Evolutionary conservation across 1,284 basidiomycete species (phyloP), one percentile per base, ranked within the genome.

Genomic region (Microbotryum scabiosae): DNA sequence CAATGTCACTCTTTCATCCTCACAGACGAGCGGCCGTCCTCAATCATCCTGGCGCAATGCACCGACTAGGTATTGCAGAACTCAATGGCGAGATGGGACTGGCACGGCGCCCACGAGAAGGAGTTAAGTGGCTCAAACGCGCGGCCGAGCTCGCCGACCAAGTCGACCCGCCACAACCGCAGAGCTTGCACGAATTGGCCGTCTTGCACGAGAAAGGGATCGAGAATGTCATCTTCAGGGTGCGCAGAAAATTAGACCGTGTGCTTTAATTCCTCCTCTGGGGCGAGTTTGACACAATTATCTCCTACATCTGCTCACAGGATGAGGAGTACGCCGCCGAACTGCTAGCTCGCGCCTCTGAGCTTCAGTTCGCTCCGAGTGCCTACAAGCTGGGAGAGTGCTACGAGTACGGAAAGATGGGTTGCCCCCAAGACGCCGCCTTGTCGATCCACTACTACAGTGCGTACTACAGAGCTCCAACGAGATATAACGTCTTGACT

Each of bases 341-440:
- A 76, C 81, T 98, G 16, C 79, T 98, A 46, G 94, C 96, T 1
- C 89, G 96, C 74, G 94, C 92, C 23, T 85, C 89, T 1, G 94
- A 98, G 76, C 81, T 98, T 53, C 92, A 92, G 14, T 97, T 97
- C 76, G 91, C 94, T 8, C 91, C 94, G 3, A 91, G 88, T 71
- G 94, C 94, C 50, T 92, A 94, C 78, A 86, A 92, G 70, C 79
- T 98, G 60, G 94, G 94, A 50, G 94, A 98, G 77, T 97, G 94
- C 76, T 98, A 98, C 76, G 94, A 98, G 79, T 98, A 97, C 76
- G 96, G 94, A 47, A 92, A 92, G 79, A 88, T 97, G 85, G 92
- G 91, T 18, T 98, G 94, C 72, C 94, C 94, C n/a, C 88, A 93
- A 73, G 94, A 98, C 75, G 84, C 92, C 1, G 94, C 96, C 21